Percentiles rank a stretch among this genome's conserved stretches.
These are phyloP conservation scores for Neurospora pannonica DNA, from an alignment of 495 filamentous ascomycete species.

Conservation along the genomic window DNA sequence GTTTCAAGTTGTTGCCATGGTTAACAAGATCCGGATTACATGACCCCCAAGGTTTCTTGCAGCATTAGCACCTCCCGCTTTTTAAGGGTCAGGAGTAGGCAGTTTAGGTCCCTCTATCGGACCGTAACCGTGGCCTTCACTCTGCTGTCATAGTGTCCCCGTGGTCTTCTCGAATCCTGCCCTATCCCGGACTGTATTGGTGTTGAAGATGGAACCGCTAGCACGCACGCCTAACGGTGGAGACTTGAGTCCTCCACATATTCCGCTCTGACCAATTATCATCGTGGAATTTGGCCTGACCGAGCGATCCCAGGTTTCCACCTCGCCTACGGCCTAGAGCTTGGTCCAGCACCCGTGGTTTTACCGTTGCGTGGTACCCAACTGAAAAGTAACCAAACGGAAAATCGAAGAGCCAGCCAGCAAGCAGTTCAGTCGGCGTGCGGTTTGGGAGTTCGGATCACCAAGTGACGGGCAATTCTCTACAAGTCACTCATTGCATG, in stretches of 20 bases:
- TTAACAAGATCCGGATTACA: neutral
- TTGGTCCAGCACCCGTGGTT: neutral
- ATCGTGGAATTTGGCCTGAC: neutral
- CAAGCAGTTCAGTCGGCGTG: neutral
- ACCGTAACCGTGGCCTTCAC: neutral
- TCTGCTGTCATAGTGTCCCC: neutral
- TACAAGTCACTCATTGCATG: neutral
- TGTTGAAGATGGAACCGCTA: neutral
- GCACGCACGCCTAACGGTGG: neutral
- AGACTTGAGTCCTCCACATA: neutral
- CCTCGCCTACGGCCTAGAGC: neutral
- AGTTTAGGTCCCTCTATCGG: neutral
- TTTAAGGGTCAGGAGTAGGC: neutral
- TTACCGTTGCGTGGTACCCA: neutral
- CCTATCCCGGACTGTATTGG: neutral
- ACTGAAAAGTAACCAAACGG: neutral
- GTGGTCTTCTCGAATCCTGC: neutral
- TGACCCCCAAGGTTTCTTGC: neutral
- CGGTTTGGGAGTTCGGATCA: neutral
- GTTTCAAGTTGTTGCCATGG: neutral
- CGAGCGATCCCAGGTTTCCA: neutral
- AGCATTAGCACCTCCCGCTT: neutral
- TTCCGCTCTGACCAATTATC: neutral
- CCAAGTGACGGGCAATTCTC: neutral
- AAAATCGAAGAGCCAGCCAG: neutral